Base-by-base conservation (phyloP, 148 eudicot species). In the Rheum nobile region DNA sequence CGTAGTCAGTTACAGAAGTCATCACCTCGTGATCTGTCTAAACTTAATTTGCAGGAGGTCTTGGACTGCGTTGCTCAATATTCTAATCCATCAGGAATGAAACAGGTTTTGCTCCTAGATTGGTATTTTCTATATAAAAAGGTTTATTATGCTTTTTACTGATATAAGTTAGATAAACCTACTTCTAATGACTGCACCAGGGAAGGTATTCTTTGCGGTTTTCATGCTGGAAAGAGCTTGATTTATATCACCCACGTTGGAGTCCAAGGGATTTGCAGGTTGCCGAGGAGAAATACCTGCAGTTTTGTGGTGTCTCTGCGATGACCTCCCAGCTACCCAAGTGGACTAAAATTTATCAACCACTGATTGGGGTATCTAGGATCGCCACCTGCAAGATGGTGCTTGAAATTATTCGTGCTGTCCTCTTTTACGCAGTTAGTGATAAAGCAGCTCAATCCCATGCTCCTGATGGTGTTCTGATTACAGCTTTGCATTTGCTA, bases 211-310 rank as follows among this genome's bases (percentile, higher is more conserved):
- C 89, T 69, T 78, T 96, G 79, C 91, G 91, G 37, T 46, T 76
- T 78, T 83, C 81, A 57, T 90, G 77, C 74, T 96, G 97, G 97
- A 96, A 87, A 75, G 94, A 92, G 75, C 85, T 96, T 52, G 99
- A 96, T 83, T 80, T 96, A 72, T 96, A 96, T 81, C 96, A 96
- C 84, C 95, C 94, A 24, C 95, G 96, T 67, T 92, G 92, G 96
- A 90, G 82, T 77, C 84, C 88, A 52, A 90, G 89, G 84, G 99
- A 96, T 48, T 85, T 90, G 71, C 99, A 96, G 82, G 80, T 83
- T 79, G 94, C 96, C 38, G 99, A 96, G 78, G 99, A 96, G 78
- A 86, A 96, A 80, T 96, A 92, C 81, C 78, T 84, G 74, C 92
- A 85, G 71, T 90, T 88, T 72, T 92, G 99, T 75, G 80, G 87